These are phyloP conservation scores for Calonectria hongkongensis DNA, from an alignment of 2,329 filamentous ascomycete species.

Conservation along the genomic window DNA sequence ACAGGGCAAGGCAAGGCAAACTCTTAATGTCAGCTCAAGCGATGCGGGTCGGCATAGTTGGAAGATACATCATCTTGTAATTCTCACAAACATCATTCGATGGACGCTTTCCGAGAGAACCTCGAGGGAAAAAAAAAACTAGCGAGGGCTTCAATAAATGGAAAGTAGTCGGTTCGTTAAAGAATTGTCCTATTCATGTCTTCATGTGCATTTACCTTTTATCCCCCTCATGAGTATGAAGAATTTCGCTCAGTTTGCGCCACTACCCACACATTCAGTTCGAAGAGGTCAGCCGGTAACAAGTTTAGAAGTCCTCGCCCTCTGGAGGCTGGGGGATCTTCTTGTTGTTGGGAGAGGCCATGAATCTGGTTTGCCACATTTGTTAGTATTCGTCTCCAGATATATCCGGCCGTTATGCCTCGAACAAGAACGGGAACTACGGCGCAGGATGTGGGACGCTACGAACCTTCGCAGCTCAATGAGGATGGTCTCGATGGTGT, in stretches of 20 bases:
- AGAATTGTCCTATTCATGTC: conserved; percentile 38
- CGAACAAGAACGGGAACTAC: too few species aligned
- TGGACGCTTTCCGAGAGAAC: conserved; percentile 41
- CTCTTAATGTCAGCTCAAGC: conserved; percentile 24
- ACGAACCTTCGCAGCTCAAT: conserved; percentile 87
- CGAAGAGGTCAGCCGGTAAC: conserved; percentile 2
- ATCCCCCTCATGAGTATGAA: conserved; percentile 27
- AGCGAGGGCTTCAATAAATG: conserved; percentile 38
- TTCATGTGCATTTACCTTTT: conserved; percentile 33
- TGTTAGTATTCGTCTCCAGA: background rate
- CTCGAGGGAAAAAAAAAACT: conserved; percentile 18
- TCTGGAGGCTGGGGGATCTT: conserved; percentile 96
- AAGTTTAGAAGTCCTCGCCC: conserved; percentile 74
- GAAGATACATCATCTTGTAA: conserved; percentile 56
- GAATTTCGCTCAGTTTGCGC: conserved; percentile 31
- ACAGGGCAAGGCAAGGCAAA: conserved; percentile 39
- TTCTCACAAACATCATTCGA: conserved; percentile 45
- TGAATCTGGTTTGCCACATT: conserved; percentile 77
- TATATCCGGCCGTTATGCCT: too few species aligned
- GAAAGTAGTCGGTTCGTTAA: conserved; percentile 45
- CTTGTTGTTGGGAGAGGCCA: conserved; percentile 94
- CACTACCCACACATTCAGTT: conserved; percentile 13
- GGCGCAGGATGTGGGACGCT: background rate
- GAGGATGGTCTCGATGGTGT: conserved; percentile 95
- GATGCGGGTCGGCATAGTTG: conserved; percentile 41